Evolutionary conservation across 202 grass and related monocot genomes (phyloP), one percentile per base, ranked within the genome.

Genomic region (Alloteropsis angusta): DNA sequence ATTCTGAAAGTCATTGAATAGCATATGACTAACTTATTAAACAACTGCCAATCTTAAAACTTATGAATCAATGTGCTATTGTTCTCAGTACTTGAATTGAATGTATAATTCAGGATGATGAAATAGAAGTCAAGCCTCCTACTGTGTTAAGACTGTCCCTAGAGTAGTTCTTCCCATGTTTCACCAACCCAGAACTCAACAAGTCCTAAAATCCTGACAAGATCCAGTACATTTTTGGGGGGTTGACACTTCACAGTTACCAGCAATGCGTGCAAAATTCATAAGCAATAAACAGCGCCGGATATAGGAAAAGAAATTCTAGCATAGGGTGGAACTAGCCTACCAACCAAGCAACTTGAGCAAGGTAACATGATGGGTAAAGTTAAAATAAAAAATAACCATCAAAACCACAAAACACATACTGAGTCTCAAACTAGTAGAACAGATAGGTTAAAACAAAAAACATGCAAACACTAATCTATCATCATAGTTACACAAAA

Each of bases 401-500:
- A 70, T n/a, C 9, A 50, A 68, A 67, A 67, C 43, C 9, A 11
- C 19, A 41, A 32, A 81, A 43, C 10, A 68, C 9, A 60, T 28
- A 12, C 30, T 17, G 14, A 46, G n/a, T 45, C 36, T 37, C 65
- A 34, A 63, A 47, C 14, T 58, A 60, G 17, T 42, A 74, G 52
- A 72, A 72, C 19, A 65, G 23, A 61, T 28, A 55, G 52, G 14
- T 26, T 35, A 15, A 60, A 75, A 60, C 15, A 60, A 74, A 79
- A 68, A 26, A 5, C 21, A 65, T 71, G 9, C 28, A 80, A 34
- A 11, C 32, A 72, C 18, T 65, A 65, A 63, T 66, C 18, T 35
- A 87, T 60, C 67, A 78, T 59, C 52, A 74, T 37, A 73, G 50
- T 65, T 53, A 21, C 41, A 84, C 38, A 35, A 57, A 37, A 17